Conservation (phyloP, 805 yeast species). For the Lachancea nothofagi region DNA sequence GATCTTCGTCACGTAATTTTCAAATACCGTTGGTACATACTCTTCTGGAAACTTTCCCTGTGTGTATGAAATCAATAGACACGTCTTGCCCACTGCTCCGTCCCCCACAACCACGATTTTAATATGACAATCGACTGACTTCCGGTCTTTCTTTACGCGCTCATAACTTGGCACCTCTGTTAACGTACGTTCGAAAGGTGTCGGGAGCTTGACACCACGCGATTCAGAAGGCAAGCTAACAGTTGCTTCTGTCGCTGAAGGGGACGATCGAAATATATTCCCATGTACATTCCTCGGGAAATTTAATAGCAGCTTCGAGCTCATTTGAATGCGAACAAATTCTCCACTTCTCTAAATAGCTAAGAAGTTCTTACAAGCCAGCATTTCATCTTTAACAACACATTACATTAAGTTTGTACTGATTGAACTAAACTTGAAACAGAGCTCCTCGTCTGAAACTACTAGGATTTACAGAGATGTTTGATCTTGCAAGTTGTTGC, state of each 20-base stretch:
- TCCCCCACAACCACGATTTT: slow-evolving; percentile 84
- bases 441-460: no score
- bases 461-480: no score
- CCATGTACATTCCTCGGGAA: not conserved
- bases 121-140: slow-evolving; percentile 35
- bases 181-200: slow-evolving; percentile 23
- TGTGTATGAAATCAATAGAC: slow-evolving; percentile 59
- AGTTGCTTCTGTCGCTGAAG: not conserved
- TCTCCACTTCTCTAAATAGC: no score
- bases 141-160: slow-evolving; percentile 20
- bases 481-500: no score
- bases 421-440: no score
- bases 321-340: no score
- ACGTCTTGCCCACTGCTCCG: slow-evolving; percentile 89
- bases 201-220: slow-evolving; percentile 14
- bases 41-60: slow-evolving; percentile 64
- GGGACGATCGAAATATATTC: not conserved
- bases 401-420: no score
- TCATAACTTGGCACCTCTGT: slow-evolving; percentile 28
- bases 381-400: no score
- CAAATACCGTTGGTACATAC: slow-evolving; percentile 81
- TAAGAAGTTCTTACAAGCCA: no score
- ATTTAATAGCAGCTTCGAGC: no score
- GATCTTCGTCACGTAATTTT: slow-evolving; percentile 62
- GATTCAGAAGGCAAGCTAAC: not conserved